Evolutionary conservation across 2,329 filamentous ascomycete genomes (phyloP).

Genomic region (Sclerotiophoma versabilis): DNA sequence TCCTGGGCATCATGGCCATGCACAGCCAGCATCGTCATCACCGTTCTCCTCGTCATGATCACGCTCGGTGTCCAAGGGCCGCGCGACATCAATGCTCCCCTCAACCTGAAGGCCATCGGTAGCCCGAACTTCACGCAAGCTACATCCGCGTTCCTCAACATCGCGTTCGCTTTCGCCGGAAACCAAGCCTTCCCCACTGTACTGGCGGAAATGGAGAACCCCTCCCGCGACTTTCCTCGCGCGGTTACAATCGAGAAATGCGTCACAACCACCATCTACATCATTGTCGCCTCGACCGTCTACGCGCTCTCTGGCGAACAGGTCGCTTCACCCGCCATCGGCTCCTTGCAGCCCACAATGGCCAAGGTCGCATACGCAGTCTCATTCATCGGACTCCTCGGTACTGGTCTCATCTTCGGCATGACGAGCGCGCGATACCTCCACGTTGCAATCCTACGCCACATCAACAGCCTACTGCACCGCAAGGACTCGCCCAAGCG

Average conservation of each 20-base stretch:
- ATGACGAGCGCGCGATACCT: slow-evolving; percentile 35
- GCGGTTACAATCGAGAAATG: slow-evolving; percentile 38
- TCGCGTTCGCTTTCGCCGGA: slow-evolving; percentile 38
- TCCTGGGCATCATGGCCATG: slow-evolving; percentile 38
- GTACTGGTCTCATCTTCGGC: slow-evolving; percentile 34
- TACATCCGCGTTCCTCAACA: slow-evolving; percentile 35
- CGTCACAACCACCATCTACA: slow-evolving; percentile 29
- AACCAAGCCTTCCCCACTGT: slow-evolving; percentile 40
- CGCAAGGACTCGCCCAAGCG: slow-evolving; percentile 17
- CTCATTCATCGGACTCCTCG: slow-evolving; percentile 31
- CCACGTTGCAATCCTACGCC: slow-evolving; percentile 33
- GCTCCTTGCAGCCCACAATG: slow-evolving; percentile 29
- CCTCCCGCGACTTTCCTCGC: slow-evolving; percentile 34
- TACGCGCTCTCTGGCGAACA: slow-evolving; percentile 37
- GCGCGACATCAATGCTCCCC: slow-evolving; percentile 25
- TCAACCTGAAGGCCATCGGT: slow-evolving; percentile 33
- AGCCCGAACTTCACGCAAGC: slow-evolving; percentile 33
- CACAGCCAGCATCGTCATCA: slow-evolving; percentile 31
- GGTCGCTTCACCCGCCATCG: slow-evolving; percentile 34
- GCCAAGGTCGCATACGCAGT: slow-evolving; percentile 35
- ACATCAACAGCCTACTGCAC: slow-evolving; percentile 21
- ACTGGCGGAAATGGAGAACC: slow-evolving; percentile 37
- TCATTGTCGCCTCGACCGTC: slow-evolving; percentile 31
- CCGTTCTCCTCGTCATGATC: slow-evolving; percentile 37
- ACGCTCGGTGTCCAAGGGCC: slow-evolving; percentile 35